phyloP scores from a whole-genome alignment of 148 eudicot species.

The Nepenthes gracilis region DNA sequence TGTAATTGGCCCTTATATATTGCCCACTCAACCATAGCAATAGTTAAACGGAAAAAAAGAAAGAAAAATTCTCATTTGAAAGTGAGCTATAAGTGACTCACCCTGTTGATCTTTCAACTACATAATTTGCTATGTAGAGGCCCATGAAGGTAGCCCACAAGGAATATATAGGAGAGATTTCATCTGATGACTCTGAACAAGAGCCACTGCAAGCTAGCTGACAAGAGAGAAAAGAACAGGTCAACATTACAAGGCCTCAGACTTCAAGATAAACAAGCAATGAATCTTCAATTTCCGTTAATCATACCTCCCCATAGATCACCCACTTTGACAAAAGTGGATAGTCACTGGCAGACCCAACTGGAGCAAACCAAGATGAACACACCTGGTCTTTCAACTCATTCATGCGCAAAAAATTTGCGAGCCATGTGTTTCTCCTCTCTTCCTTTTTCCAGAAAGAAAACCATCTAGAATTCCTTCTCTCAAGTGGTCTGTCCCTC shows the following conservation, averaged over 20 bases:
- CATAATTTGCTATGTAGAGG: conserved; percentile 91
- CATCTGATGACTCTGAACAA: conserved; percentile 75
- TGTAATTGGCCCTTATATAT: too few species aligned
- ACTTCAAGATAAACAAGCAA: conserved; percentile 1
- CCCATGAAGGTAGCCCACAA: conserved; percentile 99
- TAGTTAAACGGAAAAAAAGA: neutral
- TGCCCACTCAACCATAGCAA: neutral
- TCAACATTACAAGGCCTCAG: neutral
- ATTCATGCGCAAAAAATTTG: conserved; percentile 68
- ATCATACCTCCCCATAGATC: conserved; percentile 86
- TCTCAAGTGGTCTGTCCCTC: conserved; percentile 47
- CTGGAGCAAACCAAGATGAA: conserved; percentile 98
- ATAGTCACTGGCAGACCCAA: conserved; percentile 98
- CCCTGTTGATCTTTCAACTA: conserved; percentile 97
- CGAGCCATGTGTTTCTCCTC: conserved; percentile 73
- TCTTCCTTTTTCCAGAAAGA: conserved; percentile 79
- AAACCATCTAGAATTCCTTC: conserved; percentile 60
- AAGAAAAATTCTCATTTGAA: neutral
- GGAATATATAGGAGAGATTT: conserved; percentile 97
- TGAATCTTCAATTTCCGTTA: conserved; percentile 1
- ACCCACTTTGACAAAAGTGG: conserved; percentile 98
- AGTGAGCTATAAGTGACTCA: conserved; percentile 22
- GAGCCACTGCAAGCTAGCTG: conserved; percentile 88
- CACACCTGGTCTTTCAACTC: conserved; percentile 87
- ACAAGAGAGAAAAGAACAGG: conserved; percentile 9